Evolutionary conservation across 768 basidiomycete genomes (phyloP), one percentile per base, ranked within the genome.

Genomic region (Scleroderma bovista): DNA sequence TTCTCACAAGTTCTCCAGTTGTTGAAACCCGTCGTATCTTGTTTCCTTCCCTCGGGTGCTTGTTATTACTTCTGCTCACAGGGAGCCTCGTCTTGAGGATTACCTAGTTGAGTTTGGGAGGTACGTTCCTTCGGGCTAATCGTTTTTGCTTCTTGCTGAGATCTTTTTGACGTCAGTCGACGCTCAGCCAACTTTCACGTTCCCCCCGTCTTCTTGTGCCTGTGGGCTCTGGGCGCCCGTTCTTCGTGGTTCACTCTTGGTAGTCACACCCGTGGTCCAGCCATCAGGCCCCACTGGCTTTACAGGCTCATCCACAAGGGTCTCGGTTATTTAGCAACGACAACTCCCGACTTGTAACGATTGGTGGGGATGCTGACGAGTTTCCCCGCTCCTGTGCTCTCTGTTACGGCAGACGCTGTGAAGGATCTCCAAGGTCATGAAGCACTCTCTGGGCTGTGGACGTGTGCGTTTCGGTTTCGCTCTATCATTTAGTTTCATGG

Each of bases 341-440:
- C 19, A 23, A 34, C 49, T 56, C 62, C 51, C 43, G 52, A 40
- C 55, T 54, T 47, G 32, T 31, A 23, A 17, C 36, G 23, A 31
- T 33, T 31, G 31, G 26, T 44, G 17, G 7, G 11, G 32, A 83
- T 82, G 81, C 61, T 77, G 46, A 53, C 70, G 47, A 60, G 70
- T 24, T 78, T 86, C 23, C 75, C 84, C n/a, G 67, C 71, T 7
- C 86, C 86, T 31, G 77, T 89, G 33, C 79, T 90, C 47, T 73
- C 80, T 26, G 72, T 90, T 56, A 74, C 81, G 7, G 71, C 76
- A 17, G 86, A 86, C 52, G 84, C 75, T 17, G 75, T 90, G 52
- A 75, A 73, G 58, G 80, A 84, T 54, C 75, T 88, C 53, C 78
- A 88, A 58, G 81, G 84, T 45, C 71, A 76, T 37, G 83, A 87